phyloP scores from a whole-genome alignment of 768 basidiomycete species.

The Auricularia sp. region DNA sequence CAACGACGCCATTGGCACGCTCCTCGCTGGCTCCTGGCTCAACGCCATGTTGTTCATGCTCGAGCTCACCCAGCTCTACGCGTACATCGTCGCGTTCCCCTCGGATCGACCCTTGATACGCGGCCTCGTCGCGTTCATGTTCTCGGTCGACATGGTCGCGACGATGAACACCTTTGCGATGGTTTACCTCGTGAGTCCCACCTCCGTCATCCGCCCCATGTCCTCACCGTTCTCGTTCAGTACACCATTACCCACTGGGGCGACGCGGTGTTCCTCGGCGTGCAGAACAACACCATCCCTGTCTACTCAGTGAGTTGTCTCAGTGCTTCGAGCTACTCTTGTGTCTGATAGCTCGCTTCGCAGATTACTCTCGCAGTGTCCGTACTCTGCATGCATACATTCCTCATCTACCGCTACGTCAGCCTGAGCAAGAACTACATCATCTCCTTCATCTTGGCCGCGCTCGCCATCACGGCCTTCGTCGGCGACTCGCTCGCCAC shows the following conservation, averaged over 20 bases:
- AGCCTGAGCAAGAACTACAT: background rate
- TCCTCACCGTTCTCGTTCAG: background rate
- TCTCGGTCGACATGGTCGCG: background rate
- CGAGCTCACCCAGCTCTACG: background rate
- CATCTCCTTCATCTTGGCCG: background rate
- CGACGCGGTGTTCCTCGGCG: background rate
- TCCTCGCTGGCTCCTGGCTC: background rate
- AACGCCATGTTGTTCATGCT: background rate
- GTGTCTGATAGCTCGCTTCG: background rate
- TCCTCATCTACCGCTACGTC: background rate
- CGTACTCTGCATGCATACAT: background rate
- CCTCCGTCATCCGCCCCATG: background rate
- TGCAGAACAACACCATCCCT: background rate
- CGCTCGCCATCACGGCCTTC: background rate
- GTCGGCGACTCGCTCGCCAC: background rate
- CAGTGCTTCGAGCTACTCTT: background rate
- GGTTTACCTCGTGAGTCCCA: background rate
- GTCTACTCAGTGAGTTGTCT: background rate
- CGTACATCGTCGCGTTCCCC: background rate
- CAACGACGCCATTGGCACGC: background rate
- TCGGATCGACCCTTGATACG: background rate
- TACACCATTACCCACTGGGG: background rate
- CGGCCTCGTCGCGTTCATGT: background rate
- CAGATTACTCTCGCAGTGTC: background rate
- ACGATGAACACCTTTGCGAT: background rate